Evolutionary conservation across 495 filamentous ascomycete genomes (phyloP).

Genomic region (Aspergillus hancockii): DNA sequence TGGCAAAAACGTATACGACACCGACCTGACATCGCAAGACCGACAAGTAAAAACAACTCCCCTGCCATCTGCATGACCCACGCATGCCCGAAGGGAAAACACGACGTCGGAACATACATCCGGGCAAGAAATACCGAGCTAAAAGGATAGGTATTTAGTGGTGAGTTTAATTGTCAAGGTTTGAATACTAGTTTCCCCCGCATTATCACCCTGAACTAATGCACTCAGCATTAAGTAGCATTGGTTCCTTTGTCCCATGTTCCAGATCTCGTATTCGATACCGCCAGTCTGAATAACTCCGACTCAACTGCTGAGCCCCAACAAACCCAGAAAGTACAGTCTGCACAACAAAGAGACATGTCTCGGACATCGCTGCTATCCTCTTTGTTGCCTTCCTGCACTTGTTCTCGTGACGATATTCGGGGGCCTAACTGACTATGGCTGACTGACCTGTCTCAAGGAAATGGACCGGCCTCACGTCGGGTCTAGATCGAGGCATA

Average conservation of each 20-base stretch:
- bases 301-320: slow-evolving; percentile 1
- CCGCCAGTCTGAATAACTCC: neutral
- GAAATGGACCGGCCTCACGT: neutral
- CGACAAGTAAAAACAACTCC: neutral
- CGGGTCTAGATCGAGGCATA: neutral
- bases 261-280: slow-evolving; percentile 38
- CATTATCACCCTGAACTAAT: neutral
- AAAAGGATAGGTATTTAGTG: neutral
- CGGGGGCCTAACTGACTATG: neutral
- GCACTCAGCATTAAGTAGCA: slow-evolving; percentile 13
- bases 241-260: slow-evolving; percentile 20
- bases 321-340: neutral
- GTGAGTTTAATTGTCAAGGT: neutral
- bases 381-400: neutral
- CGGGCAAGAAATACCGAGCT: neutral
- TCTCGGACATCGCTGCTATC: neutral
- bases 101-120: neutral
- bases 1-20: neutral
- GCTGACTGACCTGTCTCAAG: neutral
- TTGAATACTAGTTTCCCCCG: neutral
- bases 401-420: neutral
- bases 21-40: neutral
- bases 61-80: neutral
- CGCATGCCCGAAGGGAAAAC: neutral
- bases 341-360: neutral